Evolutionary conservation across 2,329 filamentous ascomycete genomes (phyloP), one percentile per base, ranked within the genome.

Genomic region (Karstenula rhodostoma): DNA sequence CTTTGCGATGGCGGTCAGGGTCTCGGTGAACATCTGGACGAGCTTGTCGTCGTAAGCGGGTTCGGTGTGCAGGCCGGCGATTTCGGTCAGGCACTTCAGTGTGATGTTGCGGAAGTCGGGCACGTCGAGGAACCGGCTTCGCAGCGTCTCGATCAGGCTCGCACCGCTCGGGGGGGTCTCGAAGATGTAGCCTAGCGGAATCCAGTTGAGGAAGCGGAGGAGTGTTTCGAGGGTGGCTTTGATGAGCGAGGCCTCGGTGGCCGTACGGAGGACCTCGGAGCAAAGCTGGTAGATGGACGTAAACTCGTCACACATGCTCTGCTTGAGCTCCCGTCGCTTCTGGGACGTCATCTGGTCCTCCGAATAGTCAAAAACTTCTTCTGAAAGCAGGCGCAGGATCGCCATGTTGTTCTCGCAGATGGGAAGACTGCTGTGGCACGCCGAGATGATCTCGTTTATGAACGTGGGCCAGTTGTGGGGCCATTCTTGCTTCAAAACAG

Each of bases 331-430:
- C 73, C 94, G 89, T 43, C 94, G 96, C 84, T 99, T 99, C 60
- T 91, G 88, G 40, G 94, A 97, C n/a, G 95, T 99, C 94, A 99
- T 97, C 78, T 97, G 93, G 76, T 99, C 95, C 66, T 94, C 93
- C 1, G 95, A 99, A 80, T 96, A 99, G 82, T 99, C 95, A 75
- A 99, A 99, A 40, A 99, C 94, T 79, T 99, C 95, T 79, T 99
- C 95, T 7, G 95, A 99, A 48, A 99, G 86, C 71, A 99, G 83
- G 61, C 95, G 90, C 69, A 99, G 87, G 71, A 99, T 98, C 66
- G 92, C 93, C 95, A 99, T 99, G 85, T 99, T 99, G 84, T 99
- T 99, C 83, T 99, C 95, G 86, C 96, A 99, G 72, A 99, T 96
- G 40, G 94, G 95, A 56, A 99, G 84, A 80, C 91, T 97, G 69